Conservation (phyloP, 768 basidiomycete species). For the Rhizopogon vulgaris region DNA sequence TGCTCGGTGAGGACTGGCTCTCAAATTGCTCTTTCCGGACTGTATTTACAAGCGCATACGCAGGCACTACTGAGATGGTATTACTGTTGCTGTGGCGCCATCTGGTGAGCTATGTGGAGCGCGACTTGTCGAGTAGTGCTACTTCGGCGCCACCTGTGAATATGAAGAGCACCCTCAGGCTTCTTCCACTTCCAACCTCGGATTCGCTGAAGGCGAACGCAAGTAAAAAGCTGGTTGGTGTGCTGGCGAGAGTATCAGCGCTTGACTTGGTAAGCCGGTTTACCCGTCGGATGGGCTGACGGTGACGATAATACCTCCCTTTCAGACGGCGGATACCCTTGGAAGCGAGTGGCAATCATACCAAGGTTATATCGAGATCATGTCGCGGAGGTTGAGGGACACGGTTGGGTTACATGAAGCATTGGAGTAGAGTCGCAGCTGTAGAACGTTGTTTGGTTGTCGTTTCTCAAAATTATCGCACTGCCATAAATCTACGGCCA, state of each 20-base stretch:
- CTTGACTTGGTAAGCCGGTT: conserved; percentile 43
- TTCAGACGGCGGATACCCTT: conserved; percentile 37
- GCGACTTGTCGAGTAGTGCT: conserved; percentile 14
- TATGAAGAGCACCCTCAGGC: conserved; percentile 45
- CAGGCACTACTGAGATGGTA: conserved; percentile 72
- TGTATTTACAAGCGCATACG: not conserved
- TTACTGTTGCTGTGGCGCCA: conserved; percentile 81
- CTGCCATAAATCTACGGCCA: not conserved
- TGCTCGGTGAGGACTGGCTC: conserved; percentile 42
- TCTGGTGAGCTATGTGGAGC: conserved; percentile 53
- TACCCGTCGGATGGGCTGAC: conserved; percentile 12
- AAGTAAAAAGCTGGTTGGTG: conserved; percentile 46
- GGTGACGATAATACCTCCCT: conserved; percentile 10
- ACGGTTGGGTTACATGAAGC: conserved; percentile 50
- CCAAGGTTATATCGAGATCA: conserved; percentile 69
- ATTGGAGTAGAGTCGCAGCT: conserved; percentile 10
- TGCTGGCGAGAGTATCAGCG: conserved; percentile 45
- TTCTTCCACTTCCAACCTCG: conserved; percentile 52
- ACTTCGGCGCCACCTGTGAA: conserved; percentile 16
- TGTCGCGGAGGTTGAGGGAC: conserved; percentile 66
- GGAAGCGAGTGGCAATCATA: conserved; percentile 55
- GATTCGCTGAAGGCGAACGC: conserved; percentile 53
- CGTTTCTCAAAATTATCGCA: conserved; percentile 1
- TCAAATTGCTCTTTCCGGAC: not conserved
- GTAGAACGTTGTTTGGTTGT: not conserved